Evolutionary conservation across 768 basidiomycete species (phyloP).

Genomic region (Naganishia antarctica): DNA sequence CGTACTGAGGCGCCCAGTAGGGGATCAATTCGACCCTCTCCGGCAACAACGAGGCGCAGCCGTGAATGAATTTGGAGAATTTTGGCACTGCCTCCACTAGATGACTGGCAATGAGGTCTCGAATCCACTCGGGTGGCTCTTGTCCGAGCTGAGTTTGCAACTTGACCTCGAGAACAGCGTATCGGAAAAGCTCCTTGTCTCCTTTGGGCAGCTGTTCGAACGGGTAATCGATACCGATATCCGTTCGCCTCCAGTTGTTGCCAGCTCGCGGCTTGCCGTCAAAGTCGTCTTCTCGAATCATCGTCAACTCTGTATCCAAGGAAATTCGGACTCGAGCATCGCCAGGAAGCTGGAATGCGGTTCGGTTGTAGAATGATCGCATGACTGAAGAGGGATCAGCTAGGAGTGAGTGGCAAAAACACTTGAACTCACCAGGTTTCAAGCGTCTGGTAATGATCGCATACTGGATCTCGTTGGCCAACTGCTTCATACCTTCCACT

Average conservation of each 20-base stretch:
- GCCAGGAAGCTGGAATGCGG: constrained; percentile 96
- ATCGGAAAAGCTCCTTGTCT: constrained; percentile 92
- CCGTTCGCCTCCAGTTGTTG: constrained; percentile 88
- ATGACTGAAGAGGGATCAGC: constrained; percentile 60
- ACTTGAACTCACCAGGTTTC: constrained; percentile 65
- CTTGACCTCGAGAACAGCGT: constrained; percentile 96
- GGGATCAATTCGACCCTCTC: constrained; percentile 92
- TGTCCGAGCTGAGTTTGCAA: constrained; percentile 93
- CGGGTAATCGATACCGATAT: constrained; percentile 87
- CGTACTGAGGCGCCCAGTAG: constrained; percentile 99
- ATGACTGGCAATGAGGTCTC: constrained; percentile 90
- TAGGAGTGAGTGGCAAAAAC: not conserved
- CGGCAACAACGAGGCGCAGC: constrained; percentile 86
- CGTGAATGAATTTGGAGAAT: constrained; percentile 92
- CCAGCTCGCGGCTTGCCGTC: constrained; percentile 71
- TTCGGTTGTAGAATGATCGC: constrained; percentile 97
- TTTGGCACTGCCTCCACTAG: constrained; percentile 96
- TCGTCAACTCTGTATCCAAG: constrained; percentile 89
- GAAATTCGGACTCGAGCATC: constrained; percentile 99
- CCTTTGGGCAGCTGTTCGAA: constrained; percentile 68
- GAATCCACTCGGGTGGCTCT: constrained; percentile 92
- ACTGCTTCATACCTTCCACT: constrained; percentile 87
- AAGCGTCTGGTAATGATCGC: constrained; percentile 74
- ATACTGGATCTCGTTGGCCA: constrained; percentile 97
- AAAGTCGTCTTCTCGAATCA: constrained; percentile 96